Percentiles rank a stretch among this genome's conserved stretches.
Conservation (phyloP, 768 basidiomycete genomes). For the Pseudohyphozyma bogoriensis region DNA sequence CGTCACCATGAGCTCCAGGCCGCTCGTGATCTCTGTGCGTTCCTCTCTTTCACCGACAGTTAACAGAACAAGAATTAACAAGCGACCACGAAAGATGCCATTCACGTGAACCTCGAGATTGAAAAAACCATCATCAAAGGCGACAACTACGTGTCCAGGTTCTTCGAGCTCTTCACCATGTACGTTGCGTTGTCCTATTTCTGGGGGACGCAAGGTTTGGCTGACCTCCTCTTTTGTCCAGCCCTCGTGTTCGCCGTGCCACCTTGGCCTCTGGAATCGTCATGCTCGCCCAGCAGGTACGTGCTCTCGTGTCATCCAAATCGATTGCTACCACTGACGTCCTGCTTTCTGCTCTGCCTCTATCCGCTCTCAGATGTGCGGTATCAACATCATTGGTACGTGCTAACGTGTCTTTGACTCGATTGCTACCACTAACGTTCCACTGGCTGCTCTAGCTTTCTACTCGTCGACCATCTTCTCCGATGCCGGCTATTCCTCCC, state of each 20-base stretch:
- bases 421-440: neutral
- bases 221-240: too few relatives aligned
- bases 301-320: neutral
- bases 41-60: too few relatives aligned
- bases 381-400: conserved; percentile 7
- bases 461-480: neutral
- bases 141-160: conserved; percentile 34
- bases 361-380: neutral
- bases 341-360: neutral
- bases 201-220: too few relatives aligned
- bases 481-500: neutral
- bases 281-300: conserved; percentile 3
- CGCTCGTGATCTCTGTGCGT: conserved; percentile 42
- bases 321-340: neutral
- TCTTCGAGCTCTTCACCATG: conserved; percentile 39
- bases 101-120: conserved; percentile 35
- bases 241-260: conserved; percentile 32
- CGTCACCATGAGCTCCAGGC: conserved; percentile 38
- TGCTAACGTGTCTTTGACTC: too few relatives aligned
- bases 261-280: neutral
- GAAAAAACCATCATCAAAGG: conserved; percentile 34
- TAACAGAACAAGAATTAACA: too few relatives aligned
- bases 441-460: neutral
- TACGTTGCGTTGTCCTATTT: too few relatives aligned
- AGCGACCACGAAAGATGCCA: too few relatives aligned